Base-by-base conservation (phyloP, 2,329 filamentous ascomycete species). In the Ceratocystis variospora region DNA sequence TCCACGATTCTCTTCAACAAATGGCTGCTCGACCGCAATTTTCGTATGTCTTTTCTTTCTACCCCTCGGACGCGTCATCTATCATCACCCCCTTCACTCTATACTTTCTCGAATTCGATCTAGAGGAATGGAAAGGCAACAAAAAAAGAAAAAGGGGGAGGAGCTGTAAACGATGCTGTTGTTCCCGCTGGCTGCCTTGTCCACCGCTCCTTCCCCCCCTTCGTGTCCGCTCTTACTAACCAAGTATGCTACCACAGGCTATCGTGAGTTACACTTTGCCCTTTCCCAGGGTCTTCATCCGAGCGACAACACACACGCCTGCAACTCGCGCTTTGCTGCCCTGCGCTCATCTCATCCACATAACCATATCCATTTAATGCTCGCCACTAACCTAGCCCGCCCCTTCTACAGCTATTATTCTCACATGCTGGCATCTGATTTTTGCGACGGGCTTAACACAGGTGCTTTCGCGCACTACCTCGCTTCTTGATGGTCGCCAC, bases 1-100 rank as follows among this genome's bases (percentile, higher is more conserved):
- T 80, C 84, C 72, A 90, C 92, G 69, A 95, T 96, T 73, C 78
- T 96, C 69, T 95, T 95, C 81, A 96, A 96, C 81, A 96, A 96
- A 79, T 92, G 88, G 83, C 84, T 96, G 62, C 82, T 96, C 68
- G 84, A 89, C 73, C 85, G 83, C 69, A 82, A 74, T 71, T 80
- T 78, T 70, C 78, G 79, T 80, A 78, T 70, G 78, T 75, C 63
- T 57, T 44, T 61, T 15, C 41, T 8, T 31, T 22, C 12, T 22
- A 19, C n/a, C 8, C 22, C 53, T 57, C 22, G 1, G 17, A 57
- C 53, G 53, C 22, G 22, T 57, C 22, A 57, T 28, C 53, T 33
- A 10, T 22, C 44, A n/a, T 19, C 5, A 41, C 17, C 12, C 61
- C 10, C n/a, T 22, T 41, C 37, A 41, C 12, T 45, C 53, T 45